These are phyloP conservation scores for Daldinia childiae DNA, from an alignment of 495 filamentous ascomycete genomes.

Conservation along the genomic window DNA sequence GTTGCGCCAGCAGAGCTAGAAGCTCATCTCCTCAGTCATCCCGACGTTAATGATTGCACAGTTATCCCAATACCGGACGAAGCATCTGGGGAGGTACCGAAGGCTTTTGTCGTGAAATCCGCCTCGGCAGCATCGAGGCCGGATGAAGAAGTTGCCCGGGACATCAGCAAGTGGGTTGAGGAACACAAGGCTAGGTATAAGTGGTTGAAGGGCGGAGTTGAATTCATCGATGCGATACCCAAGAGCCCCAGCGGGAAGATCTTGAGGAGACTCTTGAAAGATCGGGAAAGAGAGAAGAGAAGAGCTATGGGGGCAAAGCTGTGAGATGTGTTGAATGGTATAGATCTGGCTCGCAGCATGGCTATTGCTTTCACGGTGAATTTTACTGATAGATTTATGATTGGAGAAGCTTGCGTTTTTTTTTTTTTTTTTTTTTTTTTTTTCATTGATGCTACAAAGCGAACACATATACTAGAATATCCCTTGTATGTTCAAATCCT, in stretches of 20 bases:
- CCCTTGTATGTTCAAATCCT: neutral
- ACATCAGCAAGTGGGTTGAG: slow-evolving; percentile 80
- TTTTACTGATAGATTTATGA: neutral
- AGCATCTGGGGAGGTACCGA: slow-evolving; percentile 81
- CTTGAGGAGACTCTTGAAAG: slow-evolving; percentile 78
- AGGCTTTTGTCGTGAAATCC: slow-evolving; percentile 85
- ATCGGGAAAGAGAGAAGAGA: slow-evolving; percentile 77
- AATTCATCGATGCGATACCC: slow-evolving; percentile 78
- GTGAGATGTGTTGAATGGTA: slow-evolving; percentile 28
- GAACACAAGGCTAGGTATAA: slow-evolving; percentile 88
- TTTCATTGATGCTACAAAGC: slow-evolving; percentile 1
- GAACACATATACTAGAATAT: neutral
- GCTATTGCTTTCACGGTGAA: neutral
- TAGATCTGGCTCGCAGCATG: neutral
- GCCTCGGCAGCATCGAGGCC: slow-evolving; percentile 65
- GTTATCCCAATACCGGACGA: slow-evolving; percentile 85
- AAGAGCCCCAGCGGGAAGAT: slow-evolving; percentile 97
- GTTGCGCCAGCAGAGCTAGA: slow-evolving; percentile 93
- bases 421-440: neutral
- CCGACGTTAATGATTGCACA: slow-evolving; percentile 81
- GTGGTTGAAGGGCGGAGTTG: slow-evolving; percentile 86
- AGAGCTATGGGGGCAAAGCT: slow-evolving; percentile 66
- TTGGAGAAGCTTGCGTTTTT: neutral
- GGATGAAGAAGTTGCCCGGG: slow-evolving; percentile 59
- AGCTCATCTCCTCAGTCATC: slow-evolving; percentile 85